Evolutionary conservation across 257 asterid species (phyloP).

Genomic region (Ballota nigra): DNA sequence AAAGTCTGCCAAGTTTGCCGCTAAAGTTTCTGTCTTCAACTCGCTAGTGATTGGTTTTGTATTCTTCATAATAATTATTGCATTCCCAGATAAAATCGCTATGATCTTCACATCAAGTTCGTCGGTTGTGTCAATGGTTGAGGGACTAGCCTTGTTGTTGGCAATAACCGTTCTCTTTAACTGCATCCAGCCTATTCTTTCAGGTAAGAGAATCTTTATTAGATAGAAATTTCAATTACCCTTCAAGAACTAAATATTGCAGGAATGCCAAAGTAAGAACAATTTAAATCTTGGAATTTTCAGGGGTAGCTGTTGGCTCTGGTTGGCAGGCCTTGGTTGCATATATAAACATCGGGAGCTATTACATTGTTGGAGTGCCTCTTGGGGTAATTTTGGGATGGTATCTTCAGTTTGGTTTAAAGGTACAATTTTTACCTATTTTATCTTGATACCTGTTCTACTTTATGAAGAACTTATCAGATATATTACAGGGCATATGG

Average conservation of each 20-base stretch:
- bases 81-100: slow-evolving; percentile 48
- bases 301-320: slow-evolving; percentile 64
- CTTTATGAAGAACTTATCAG: not conserved
- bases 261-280: not conserved
- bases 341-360: slow-evolving; percentile 48
- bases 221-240: not conserved
- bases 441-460: not conserved
- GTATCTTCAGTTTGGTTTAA: slow-evolving; percentile 39
- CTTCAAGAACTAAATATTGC: not conserved
- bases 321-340: slow-evolving; percentile 68
- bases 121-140: slow-evolving; percentile 49
- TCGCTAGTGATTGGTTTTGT: slow-evolving; percentile 38
- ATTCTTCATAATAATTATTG: slow-evolving; percentile 33
- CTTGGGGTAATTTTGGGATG: slow-evolving; percentile 50
- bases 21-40: slow-evolving; percentile 43
- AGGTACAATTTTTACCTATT: slow-evolving; percentile 28
- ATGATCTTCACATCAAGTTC: slow-evolving; percentile 51
- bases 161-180: slow-evolving; percentile 45
- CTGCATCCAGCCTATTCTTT: slow-evolving; percentile 59
- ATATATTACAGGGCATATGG: slow-evolving; percentile 54
- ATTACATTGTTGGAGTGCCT: slow-evolving; percentile 53
- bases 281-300: not conserved
- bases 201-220: slow-evolving; percentile 36
- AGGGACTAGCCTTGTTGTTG: slow-evolving; percentile 44
- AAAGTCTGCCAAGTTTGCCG: slow-evolving; percentile 47